Conservation (phyloP, 2,329 filamentous ascomycete species). For the Calonectria montana region DNA sequence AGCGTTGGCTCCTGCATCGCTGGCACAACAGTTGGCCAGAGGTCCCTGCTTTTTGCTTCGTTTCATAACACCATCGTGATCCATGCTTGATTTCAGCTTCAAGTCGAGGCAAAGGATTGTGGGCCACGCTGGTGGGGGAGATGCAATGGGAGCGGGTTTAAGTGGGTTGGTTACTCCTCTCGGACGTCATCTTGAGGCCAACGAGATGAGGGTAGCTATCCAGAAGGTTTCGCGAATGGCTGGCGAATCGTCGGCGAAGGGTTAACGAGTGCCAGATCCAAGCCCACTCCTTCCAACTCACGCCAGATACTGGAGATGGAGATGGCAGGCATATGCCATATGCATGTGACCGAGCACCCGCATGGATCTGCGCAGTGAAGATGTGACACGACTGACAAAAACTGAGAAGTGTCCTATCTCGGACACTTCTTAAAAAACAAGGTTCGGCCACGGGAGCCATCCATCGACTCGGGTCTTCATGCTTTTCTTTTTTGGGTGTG, state of each 20-base stretch:
- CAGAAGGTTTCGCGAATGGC: slow-evolving; percentile 9
- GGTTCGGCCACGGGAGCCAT: slow-evolving; percentile 13
- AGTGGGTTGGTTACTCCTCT: slow-evolving; percentile 6
- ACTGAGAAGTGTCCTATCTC: slow-evolving; percentile 5
- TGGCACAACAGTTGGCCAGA: slow-evolving; percentile 11
- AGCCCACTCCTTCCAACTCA: slow-evolving; percentile 20
- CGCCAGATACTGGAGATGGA: slow-evolving; percentile 5
- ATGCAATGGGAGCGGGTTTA: slow-evolving; percentile 20
- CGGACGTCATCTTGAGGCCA: slow-evolving; percentile 20
- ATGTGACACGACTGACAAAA: slow-evolving; percentile 30
- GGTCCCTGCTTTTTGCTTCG: slow-evolving; percentile 25
- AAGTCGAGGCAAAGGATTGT: slow-evolving; percentile 36
- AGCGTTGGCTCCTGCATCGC: slow-evolving; percentile 38
- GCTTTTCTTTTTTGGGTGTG: slow-evolving; percentile 1
- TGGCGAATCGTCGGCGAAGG: not conserved
- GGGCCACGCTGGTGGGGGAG: slow-evolving; percentile 32
- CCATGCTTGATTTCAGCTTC: slow-evolving; percentile 36
- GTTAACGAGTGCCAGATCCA: slow-evolving; percentile 34
- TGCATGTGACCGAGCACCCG: slow-evolving; percentile 42
- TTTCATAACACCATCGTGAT: slow-evolving; percentile 26
- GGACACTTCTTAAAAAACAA: slow-evolving; percentile 9
- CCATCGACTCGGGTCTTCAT: slow-evolving; percentile 2
- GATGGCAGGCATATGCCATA: slow-evolving; percentile 23
- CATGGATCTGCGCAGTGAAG: slow-evolving; percentile 34
- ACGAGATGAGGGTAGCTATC: slow-evolving; percentile 11